Conservation (phyloP, 2,329 filamentous ascomycete species). For the Fusarium sp. region DNA sequence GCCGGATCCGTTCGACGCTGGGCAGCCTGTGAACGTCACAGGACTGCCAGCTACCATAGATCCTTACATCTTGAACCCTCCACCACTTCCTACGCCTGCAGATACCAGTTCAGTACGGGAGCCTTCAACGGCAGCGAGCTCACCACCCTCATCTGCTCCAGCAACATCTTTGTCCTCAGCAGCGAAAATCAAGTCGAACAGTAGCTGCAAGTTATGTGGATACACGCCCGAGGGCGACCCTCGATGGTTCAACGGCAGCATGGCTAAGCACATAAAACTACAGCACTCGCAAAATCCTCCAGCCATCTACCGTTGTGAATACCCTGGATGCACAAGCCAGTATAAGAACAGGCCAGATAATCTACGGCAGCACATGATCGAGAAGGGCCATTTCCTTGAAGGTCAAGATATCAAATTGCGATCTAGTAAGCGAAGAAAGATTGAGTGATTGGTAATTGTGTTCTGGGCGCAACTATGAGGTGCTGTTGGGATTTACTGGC, state of each 20-base stretch:
- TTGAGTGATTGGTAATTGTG: conserved; percentile 30
- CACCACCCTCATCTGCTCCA: conserved; percentile 42
- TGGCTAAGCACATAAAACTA: conserved; percentile 70
- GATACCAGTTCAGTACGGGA: conserved; percentile 38
- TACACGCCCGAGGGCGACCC: conserved; percentile 69
- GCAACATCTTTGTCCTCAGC: conserved; percentile 23
- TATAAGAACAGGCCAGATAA: conserved; percentile 70
- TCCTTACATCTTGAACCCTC: conserved; percentile 29
- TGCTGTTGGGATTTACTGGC: neutral
- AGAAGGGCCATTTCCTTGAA: conserved; percentile 68
- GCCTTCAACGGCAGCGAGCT: conserved; percentile 44
- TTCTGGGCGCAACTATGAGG: neutral
- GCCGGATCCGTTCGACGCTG: conserved; percentile 30
- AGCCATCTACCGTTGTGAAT: conserved; percentile 66
- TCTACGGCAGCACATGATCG: conserved; percentile 67
- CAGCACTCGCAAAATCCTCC: conserved; percentile 65
- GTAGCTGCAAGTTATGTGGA: conserved; percentile 65
- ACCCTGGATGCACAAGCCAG: conserved; percentile 66
- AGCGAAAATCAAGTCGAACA: conserved; percentile 59
- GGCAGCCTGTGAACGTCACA: conserved; percentile 21
- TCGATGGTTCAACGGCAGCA: conserved; percentile 70
- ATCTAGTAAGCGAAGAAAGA: conserved; percentile 64
- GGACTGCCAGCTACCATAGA: conserved; percentile 32
- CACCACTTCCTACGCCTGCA: conserved; percentile 44
- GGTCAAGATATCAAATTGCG: conserved; percentile 55